Base-by-base conservation (phyloP, 352 stramenopile genomes). In the Phytophthora uliginosa region DNA sequence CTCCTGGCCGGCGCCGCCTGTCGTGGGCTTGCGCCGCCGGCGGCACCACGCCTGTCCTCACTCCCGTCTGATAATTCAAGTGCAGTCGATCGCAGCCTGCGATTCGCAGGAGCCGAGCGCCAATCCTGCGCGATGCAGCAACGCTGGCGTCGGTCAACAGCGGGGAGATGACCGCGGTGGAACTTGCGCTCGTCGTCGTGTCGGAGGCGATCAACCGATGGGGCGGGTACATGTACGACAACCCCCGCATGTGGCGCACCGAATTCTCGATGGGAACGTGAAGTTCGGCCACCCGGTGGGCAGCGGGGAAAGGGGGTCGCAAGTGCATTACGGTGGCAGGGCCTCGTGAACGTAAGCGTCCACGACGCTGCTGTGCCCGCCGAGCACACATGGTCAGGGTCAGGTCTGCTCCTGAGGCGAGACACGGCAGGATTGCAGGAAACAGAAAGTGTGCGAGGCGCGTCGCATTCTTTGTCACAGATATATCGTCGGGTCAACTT, bases 31-130 rank as follows among this genome's bases (percentile, higher is more conserved):
- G 56, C 59, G 36, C 26, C 56, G 36, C 53, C 52, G 1, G 18
- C 50, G 55, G 65, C 64, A 70, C 53, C 59, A 50, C 65, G 70
- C 71, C 60, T 77, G 64, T 66, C 63, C 63, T 28, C 47, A 13
- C 48, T 18, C 24, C 40, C 53, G 59, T 74, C 70, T 77, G 70
- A 74, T 77, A 77, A 77, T 71, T 69, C 53, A 70, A 64, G 68
- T 34, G 48, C 38, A 63, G 42, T 22, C 47, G 53, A 69, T 74
- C 63, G 63, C 26, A 31, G 26, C 7, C 26, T 31, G 26, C 26
- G 26, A 31, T 31, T 31, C 26, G 26, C 63, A 38, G n/a, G 36
- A 60, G 55, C 20, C 47, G 18, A 54, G 51, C 42, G 15, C 58
- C 50, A 47, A 75, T 75, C 68, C 42, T 66, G 53, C 48, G 34